Base-by-base conservation (phyloP, 208 protist species). In the Tritrichomonas foetus region DNA sequence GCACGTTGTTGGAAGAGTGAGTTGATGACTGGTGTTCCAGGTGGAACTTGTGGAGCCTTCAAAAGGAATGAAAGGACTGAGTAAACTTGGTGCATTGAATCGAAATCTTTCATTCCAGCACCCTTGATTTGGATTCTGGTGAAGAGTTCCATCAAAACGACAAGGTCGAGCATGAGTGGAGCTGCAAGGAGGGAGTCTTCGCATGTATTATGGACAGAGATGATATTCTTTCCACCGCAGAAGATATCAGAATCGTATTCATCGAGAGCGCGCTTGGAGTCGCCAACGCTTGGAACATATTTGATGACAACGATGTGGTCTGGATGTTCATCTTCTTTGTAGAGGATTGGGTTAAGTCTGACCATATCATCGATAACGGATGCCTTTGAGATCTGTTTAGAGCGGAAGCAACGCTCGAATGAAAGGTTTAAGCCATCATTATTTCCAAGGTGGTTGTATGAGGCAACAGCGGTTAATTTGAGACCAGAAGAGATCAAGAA, bases 321-420 rank as follows among this genome's bases (percentile, higher is more conserved):
- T 74, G 98, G 98, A 95, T 99, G 97, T 94, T 98, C 97, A 57
- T 93, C 94, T 75, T 96, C 66, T 82, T 96, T 95, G 47, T 96
- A 95, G 44, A 99, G 96, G 92, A 99, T 97, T 27, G 69, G 66
- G 96, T 99, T 99, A 16, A 96, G 97, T 41, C 95, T 96, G 57
- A 99, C 98, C 98, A 99, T 99, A 96, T 99, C 99, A 95, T 99
- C 98, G 69, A 99, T 98, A 16, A 99, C 99, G 95, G 98, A 99
- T 93, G 95, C 97, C 96, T 99, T 99, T 66, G 98, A 98, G 94
- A 99, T 99, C 96, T 99, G 98, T 96, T 99, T 99, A 41, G 98
- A 99, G 93, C 94, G 89, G 80, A 95, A 95, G 49, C 78, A 84
- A 3, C 14, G 41, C 16, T 93, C 94, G 36, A 93, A 55, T 8